A percentile compares a stretch with the other conserved stretches of the same genome.
phyloP scores from a whole-genome alignment of 2,329 filamentous ascomycete genomes.

The Nothopassalora personata region DNA sequence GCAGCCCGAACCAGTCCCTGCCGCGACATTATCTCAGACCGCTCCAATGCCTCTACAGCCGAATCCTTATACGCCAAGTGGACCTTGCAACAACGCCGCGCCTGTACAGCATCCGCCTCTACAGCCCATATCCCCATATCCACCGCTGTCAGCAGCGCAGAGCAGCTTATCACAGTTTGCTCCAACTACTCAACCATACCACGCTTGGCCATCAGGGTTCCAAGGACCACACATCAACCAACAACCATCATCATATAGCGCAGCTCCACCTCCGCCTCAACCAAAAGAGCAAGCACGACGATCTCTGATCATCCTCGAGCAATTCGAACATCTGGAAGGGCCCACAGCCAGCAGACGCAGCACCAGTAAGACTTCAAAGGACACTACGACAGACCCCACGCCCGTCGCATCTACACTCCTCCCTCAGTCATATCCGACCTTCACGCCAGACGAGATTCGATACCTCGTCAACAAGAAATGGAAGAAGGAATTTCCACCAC shows the following conservation, averaged over 20 bases:
- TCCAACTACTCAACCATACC: slow-evolving; percentile 8
- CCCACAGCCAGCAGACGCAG: slow-evolving; percentile 19
- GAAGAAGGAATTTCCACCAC: slow-evolving; percentile 31
- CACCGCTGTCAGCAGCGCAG: slow-evolving; percentile 1
- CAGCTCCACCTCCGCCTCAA: slow-evolving; percentile 22
- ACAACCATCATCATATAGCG: slow-evolving; percentile 13
- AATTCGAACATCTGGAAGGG: slow-evolving; percentile 31
- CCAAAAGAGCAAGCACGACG: slow-evolving; percentile 33
- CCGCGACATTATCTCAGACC: slow-evolving; percentile 11
- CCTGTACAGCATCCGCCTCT: slow-evolving; percentile 2
- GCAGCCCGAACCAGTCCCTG: slow-evolving; percentile 20
- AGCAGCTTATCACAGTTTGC: background rate
- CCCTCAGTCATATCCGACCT: slow-evolving; percentile 42
- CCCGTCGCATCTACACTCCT: slow-evolving; percentile 55
- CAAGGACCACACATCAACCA: slow-evolving; percentile 19
- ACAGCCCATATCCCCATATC: slow-evolving; percentile 10
- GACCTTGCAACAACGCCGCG: slow-evolving; percentile 13
- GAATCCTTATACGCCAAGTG: slow-evolving; percentile 16
- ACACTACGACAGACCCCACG: slow-evolving; percentile 44
- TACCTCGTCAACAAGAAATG: slow-evolving; percentile 49
- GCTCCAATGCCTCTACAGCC: slow-evolving; percentile 1
- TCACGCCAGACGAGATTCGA: slow-evolving; percentile 47
- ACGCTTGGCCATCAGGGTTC: slow-evolving; percentile 19
- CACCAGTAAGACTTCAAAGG: slow-evolving; percentile 14
- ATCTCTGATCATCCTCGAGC: slow-evolving; percentile 30